Conservation (phyloP, 257 asterid species). For the Solanum medicagineum region DNA sequence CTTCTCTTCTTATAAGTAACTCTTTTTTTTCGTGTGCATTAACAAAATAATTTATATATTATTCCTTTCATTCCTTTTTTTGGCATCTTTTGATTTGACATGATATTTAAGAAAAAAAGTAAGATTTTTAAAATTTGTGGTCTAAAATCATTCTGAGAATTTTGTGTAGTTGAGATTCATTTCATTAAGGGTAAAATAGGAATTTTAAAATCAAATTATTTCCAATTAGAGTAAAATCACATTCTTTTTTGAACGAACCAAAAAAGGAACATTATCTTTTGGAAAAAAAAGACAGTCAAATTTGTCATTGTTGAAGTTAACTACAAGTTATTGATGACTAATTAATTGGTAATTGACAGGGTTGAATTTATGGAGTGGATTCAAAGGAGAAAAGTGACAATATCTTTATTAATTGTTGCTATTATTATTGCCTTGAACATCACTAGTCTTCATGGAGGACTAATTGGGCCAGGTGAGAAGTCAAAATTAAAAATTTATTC, state of each 20-base stretch:
- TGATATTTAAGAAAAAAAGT: too few species aligned
- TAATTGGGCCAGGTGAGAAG: background rate
- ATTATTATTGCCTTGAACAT: background rate
- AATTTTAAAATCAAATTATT: too few species aligned
- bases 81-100: too few species aligned
- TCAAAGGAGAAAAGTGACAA: background rate
- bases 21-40: background rate
- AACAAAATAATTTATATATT: background rate
- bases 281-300: background rate
- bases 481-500: background rate
- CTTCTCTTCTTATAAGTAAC: too few species aligned
- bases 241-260: too few species aligned
- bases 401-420: background rate
- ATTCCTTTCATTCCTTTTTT: background rate
- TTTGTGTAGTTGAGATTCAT: too few species aligned
- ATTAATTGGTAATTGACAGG: background rate
- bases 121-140: too few species aligned
- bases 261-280: background rate
- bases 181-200: too few species aligned
- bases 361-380: background rate
- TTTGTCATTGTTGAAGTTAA: background rate
- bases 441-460: background rate
- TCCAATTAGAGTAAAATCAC: too few species aligned
- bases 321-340: background rate
- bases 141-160: too few species aligned